Percentiles rank a stretch among this genome's conserved stretches.
Conservation (phyloP, 306 rosid genomes). For the Argentina anserina region DNA sequence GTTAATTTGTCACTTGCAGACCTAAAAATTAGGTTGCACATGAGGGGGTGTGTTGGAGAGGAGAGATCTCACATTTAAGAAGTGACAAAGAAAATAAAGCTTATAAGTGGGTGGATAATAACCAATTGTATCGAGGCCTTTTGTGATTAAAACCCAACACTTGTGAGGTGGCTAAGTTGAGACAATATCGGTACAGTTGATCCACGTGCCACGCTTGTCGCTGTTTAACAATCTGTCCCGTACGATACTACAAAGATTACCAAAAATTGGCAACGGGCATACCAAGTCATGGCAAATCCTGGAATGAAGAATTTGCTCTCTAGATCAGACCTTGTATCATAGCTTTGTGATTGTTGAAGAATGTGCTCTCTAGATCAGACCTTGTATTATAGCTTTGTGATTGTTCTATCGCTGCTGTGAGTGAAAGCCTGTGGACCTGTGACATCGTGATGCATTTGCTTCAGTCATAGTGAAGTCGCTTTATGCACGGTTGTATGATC, state of each 20-base stretch:
- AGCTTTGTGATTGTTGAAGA: neutral
- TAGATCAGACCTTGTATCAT: neutral
- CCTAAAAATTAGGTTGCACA: no score
- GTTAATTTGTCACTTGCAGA: no score
- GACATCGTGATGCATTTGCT: neutral
- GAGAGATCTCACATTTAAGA: no score
- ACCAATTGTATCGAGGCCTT: no score
- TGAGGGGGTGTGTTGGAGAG: no score
- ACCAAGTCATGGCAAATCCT: neutral
- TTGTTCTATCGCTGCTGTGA: neutral
- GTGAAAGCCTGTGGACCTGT: neutral
- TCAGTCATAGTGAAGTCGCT: neutral
- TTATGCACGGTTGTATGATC: neutral
- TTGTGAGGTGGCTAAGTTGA: no score
- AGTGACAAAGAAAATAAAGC: no score
- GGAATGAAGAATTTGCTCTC: neutral
- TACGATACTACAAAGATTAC: neutral
- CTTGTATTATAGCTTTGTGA: neutral
- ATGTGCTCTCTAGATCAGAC: neutral
- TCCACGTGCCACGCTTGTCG: no score
- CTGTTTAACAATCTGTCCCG: neutral
- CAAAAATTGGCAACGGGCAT: neutral
- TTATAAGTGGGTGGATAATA: no score
- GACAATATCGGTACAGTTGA: no score
- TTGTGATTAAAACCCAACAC: no score